Evolutionary conservation across 495 filamentous ascomycete species (phyloP).

Genomic region (Podospora anserina): DNA sequence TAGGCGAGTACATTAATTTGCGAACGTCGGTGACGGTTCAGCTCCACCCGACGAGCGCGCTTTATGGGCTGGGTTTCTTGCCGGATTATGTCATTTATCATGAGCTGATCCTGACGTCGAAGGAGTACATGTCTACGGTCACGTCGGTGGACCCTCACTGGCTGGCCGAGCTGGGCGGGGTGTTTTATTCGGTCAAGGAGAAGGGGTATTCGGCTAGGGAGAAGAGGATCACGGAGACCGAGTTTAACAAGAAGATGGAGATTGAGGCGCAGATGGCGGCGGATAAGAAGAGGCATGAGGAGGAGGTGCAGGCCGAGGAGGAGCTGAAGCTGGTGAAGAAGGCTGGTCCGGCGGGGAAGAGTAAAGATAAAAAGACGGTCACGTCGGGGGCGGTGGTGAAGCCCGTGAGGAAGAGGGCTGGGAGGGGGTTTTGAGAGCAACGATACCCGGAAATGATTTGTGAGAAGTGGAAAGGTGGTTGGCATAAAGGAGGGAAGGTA

Average conservation of each 20-base stretch:
- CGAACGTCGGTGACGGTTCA: conserved; percentile 91
- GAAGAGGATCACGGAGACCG: conserved; percentile 84
- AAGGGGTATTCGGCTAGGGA: conserved; percentile 93
- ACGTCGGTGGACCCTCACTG: conserved; percentile 96
- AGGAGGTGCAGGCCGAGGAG: conserved; percentile 49
- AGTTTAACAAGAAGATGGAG: conserved; percentile 94
- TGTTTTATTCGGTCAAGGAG: conserved; percentile 97
- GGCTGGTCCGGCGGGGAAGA: conserved; percentile 35
- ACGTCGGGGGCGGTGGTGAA: conserved; percentile 58
- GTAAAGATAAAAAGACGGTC: conserved; percentile 51
- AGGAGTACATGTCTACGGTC: conserved; percentile 98
- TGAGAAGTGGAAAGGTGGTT: neutral
- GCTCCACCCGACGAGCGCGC: conserved; percentile 86
- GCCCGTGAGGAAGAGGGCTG: conserved; percentile 50
- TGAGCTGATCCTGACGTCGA: conserved; percentile 92
- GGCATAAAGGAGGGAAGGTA: no score
- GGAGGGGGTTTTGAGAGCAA: conserved; percentile 28
- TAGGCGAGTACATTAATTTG: conserved; percentile 95
- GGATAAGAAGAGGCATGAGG: conserved; percentile 73
- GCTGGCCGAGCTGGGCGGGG: conserved; percentile 97
- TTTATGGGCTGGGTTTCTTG: conserved; percentile 89
- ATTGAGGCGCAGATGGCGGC: conserved; percentile 90
- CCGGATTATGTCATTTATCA: conserved; percentile 98
- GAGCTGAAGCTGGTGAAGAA: conserved; percentile 48
- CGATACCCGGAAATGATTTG: no score